These are phyloP conservation scores for Chaetothyriales sp. DNA, from an alignment of 2,329 filamentous ascomycete genomes.

Conservation along the genomic window DNA sequence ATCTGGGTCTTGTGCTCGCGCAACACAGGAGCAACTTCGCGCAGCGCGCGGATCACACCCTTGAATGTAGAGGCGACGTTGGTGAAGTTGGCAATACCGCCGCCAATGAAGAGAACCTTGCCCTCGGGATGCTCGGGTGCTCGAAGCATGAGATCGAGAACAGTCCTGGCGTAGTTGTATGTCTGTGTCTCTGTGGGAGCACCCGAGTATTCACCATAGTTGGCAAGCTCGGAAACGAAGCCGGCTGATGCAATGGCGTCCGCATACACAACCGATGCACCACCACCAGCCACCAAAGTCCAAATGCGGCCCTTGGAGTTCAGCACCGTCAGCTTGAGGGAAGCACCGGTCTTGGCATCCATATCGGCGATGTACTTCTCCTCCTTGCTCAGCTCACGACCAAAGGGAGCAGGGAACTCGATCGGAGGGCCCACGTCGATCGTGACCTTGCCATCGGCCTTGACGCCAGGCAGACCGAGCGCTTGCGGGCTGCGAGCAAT, in stretches of 20 bases:
- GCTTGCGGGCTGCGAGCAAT: slow-evolving; percentile 81
- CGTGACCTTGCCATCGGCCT: slow-evolving; percentile 59
- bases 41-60: slow-evolving; percentile 91
- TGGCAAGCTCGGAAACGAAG: slow-evolving; percentile 90
- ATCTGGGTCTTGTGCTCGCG: slow-evolving; percentile 96
- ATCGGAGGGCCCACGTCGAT: slow-evolving; percentile 95
- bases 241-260: slow-evolving; percentile 95
- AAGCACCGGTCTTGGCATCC: slow-evolving; percentile 97
- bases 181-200: slow-evolving; percentile 97
- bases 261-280: slow-evolving; percentile 97
- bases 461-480: slow-evolving; percentile 61
- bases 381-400: slow-evolving; percentile 95
- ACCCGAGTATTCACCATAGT: slow-evolving; percentile 99
- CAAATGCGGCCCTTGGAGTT: slow-evolving; percentile 86
- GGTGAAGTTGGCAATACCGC: slow-evolving; percentile 99
- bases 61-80: slow-evolving; percentile 99
- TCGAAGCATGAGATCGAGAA: slow-evolving; percentile 93
- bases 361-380: slow-evolving; percentile 98
- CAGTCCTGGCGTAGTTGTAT: slow-evolving; percentile 95
- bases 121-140: slow-evolving; percentile 71
- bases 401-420: slow-evolving; percentile 98
- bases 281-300: slow-evolving; percentile 97
- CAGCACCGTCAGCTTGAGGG: slow-evolving; percentile 92
- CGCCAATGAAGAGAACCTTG: slow-evolving; percentile 98
- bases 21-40: slow-evolving; percentile 72